Base-by-base conservation (phyloP, 371 early-diverging fungal genomes). In the Phascolomyces articulosus region DNA sequence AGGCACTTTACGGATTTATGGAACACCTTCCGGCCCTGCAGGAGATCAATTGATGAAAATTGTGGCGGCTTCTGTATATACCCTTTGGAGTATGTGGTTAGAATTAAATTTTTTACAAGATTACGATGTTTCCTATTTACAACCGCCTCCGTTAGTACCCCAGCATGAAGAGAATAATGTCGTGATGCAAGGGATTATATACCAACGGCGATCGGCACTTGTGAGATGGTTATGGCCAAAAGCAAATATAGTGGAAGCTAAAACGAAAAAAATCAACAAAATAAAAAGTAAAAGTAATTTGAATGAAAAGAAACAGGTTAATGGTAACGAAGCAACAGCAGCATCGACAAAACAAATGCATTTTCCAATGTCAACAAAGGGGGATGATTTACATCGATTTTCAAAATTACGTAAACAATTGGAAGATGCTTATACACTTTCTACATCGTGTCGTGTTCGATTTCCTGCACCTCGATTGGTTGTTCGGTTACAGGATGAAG, bases 401-500 rank as follows among this genome's bases (percentile, higher is more conserved):
- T 40, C 60, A 56, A 83, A 59, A 75, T 73, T 74, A 73, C 82
- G 65, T 65, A 75, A 58, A 68, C 77, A 24, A 41, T 84, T 88
- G 10, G 79, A 87, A 57, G 6, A 51, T 3, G 69, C 77, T 27
- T 75, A 87, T 2, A 64, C 74, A 11, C 73, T 90, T 1, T 88
- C 89, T 3, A 74, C 85, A 4, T 88, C 90, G 15, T 89, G 90
- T 11, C 78, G 75, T 29, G 83, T 87, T 3, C 59, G 61, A 18
- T 88, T 85, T 62, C 78, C 86, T 7, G 82, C 80, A 0, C 91
- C 91, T 0, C 71, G 74, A 63, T 56, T 90, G 18, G 60, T 91
- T 20, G 54, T 78, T 13, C 76, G 85, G 21, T 66, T 90, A 8
- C 74, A 80, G 40, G 73, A 78, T 21, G 87, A 90, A 49, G 87